phyloP scores from a whole-genome alignment of 1,139 yeast species.

The Saccharomycopsis hybrid region DNA sequence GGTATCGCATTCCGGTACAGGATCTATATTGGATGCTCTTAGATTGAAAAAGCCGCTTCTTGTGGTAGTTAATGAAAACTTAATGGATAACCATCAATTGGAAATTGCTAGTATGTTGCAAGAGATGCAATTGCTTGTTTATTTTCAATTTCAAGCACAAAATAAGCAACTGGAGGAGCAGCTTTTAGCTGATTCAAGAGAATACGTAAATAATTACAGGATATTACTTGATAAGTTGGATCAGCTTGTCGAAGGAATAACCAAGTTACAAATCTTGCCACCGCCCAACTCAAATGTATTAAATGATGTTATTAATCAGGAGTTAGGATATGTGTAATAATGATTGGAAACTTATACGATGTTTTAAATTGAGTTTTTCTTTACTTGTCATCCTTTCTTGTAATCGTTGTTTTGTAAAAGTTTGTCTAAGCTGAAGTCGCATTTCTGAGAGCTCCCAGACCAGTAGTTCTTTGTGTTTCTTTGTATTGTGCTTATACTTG shows the following conservation, averaged over 20 bases:
- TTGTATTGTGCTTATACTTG: too few species aligned
- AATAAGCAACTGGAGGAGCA: too few species aligned
- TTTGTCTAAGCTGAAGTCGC: too few species aligned
- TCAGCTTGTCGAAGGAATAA: neutral
- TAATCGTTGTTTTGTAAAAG: too few species aligned
- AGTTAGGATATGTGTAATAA: neutral
- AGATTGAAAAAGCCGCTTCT: constrained; percentile 51
- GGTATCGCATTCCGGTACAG: constrained; percentile 91
- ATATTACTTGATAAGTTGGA: too few species aligned
- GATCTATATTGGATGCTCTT: constrained; percentile 77
- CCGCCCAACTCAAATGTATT: constrained; percentile 3
- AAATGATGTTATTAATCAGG: constrained; percentile 4
- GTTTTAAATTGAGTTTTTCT: too few species aligned
- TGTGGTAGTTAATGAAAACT: constrained; percentile 59
- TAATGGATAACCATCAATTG: constrained; percentile 84
- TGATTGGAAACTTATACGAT: too few species aligned
- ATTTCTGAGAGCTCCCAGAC: too few species aligned
- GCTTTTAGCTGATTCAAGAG: too few species aligned
- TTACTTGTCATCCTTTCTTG: too few species aligned
- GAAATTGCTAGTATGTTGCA: constrained; percentile 55
- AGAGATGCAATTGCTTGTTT: constrained; percentile 3
- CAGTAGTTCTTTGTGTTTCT: too few species aligned
- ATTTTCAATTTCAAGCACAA: constrained; percentile 5
- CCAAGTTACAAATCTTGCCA: neutral
- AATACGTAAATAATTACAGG: too few species aligned